phyloP scores from a whole-genome alignment of 202 grass and related monocot genomes.

The Hordeum pubiflorum region DNA sequence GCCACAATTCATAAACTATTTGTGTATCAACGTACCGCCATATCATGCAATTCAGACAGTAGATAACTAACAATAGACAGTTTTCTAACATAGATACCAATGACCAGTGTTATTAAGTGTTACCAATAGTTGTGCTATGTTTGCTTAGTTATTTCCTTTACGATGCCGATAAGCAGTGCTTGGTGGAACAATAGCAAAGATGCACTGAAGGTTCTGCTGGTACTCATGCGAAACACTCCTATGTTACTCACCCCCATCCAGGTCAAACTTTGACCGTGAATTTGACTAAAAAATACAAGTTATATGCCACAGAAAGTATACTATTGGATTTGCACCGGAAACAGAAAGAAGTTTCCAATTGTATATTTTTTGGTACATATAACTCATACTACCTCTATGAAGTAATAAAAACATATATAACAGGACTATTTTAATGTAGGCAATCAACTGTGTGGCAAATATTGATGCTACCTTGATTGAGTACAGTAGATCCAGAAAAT shows the following conservation, averaged over 20 bases:
- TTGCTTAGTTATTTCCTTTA: neutral
- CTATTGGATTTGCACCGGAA: too few species aligned
- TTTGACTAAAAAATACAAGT: neutral
- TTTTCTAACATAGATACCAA: neutral
- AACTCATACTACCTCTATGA: neutral
- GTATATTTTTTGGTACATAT: neutral
- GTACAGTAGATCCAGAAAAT: slow-evolving; percentile 83
- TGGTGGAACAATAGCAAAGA: neutral
- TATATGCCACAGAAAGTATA: neutral
- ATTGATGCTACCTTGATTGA: slow-evolving; percentile 67
- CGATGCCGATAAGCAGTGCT: neutral
- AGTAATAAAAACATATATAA: neutral
- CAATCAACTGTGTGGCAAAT: neutral
- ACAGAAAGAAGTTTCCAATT: too few species aligned
- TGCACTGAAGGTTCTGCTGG: neutral
- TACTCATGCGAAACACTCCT: too few species aligned
- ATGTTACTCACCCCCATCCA: too few species aligned
- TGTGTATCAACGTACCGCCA: neutral
- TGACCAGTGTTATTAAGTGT: neutral
- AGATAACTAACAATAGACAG: neutral
- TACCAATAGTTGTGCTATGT: too few species aligned
- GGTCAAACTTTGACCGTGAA: neutral
- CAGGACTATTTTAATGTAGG: slow-evolving; percentile 1
- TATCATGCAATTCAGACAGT: neutral
- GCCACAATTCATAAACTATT: neutral